Evolutionary conservation across 2,329 filamentous ascomycete species (phyloP).

Genomic region (Rutstroemia sp.): DNA sequence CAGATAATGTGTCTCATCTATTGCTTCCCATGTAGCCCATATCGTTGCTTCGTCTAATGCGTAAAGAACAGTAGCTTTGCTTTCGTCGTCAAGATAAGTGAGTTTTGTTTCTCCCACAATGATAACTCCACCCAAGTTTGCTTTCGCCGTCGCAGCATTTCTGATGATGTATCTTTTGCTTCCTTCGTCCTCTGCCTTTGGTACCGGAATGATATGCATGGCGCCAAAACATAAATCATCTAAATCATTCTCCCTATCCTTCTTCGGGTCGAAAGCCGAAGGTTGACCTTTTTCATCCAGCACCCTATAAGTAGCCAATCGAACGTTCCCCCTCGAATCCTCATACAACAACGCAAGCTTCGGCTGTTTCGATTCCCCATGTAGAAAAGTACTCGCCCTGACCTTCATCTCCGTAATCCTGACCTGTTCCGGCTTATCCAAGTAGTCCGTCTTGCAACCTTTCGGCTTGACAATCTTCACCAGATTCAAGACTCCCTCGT

Average conservation of each 20-base stretch:
- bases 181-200: conserved; percentile 46
- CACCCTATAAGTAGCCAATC: conserved; percentile 51
- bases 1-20: conserved; percentile 77
- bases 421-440: conserved; percentile 54
- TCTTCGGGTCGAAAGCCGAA: conserved; percentile 47
- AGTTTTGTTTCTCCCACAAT: conserved; percentile 75
- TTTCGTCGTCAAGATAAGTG: conserved; percentile 76
- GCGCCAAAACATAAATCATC: conserved; percentile 49
- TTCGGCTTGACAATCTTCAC: conserved; percentile 50
- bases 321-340: conserved; percentile 51
- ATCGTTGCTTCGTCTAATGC: conserved; percentile 67
- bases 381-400: conserved; percentile 57
- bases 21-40: conserved; percentile 85
- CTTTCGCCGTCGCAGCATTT: conserved; percentile 40
- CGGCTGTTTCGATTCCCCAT: conserved; percentile 47
- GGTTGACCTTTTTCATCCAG: conserved; percentile 48
- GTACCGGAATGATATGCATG: conserved; percentile 56
- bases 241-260: conserved; percentile 48
- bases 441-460: conserved; percentile 45
- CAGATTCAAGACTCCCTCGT: conserved; percentile 60
- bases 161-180: conserved; percentile 54
- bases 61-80: conserved; percentile 56
- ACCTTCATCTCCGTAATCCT: conserved; percentile 62
- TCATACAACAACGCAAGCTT: conserved; percentile 59
- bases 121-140: conserved; percentile 62